Evolutionary conservation across 148 eudicot genomes (phyloP).

Genomic region (Dysphania ambrosioides): DNA sequence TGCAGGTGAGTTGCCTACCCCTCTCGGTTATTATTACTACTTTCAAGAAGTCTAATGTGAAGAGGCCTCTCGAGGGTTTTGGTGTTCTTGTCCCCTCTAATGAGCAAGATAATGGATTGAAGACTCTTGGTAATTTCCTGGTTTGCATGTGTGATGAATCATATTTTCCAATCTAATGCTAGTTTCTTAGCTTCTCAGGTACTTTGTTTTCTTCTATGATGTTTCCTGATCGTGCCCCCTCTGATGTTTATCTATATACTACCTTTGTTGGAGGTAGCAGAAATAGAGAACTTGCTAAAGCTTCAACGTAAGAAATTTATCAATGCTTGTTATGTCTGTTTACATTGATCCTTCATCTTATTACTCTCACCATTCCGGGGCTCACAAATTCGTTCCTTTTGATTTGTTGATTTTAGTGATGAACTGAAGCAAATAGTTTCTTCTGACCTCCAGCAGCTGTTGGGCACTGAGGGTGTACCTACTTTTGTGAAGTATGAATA

Average conservation of each 20-base stretch:
- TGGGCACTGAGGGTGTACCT: slow-evolving; percentile 68
- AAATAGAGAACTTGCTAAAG: slow-evolving; percentile 83
- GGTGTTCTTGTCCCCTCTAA: slow-evolving; percentile 93
- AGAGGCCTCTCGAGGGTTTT: slow-evolving; percentile 89
- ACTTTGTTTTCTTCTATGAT: slow-evolving; percentile 94
- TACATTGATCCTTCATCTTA: not conserved
- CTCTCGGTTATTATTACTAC: slow-evolving; percentile 81
- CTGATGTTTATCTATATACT: slow-evolving; percentile 74
- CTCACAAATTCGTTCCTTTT: slow-evolving; percentile 1
- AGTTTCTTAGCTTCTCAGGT: slow-evolving; percentile 43
- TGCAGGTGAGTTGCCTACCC: slow-evolving; percentile 80
- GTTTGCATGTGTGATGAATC: not conserved
- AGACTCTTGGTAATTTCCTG: slow-evolving; percentile 68
- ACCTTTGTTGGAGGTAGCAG: slow-evolving; percentile 98
- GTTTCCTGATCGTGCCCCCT: slow-evolving; percentile 96
- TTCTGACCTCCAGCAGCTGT: slow-evolving; percentile 58
- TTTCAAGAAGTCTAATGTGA: slow-evolving; percentile 71
- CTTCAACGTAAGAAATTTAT: slow-evolving; percentile 54
- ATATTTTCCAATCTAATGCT: slow-evolving; percentile 15
- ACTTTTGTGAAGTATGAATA: slow-evolving; percentile 53
- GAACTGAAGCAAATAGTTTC: slow-evolving; percentile 74
- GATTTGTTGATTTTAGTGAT: slow-evolving; percentile 44
- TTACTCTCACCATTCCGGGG: not conserved
- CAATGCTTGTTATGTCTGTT: not conserved
- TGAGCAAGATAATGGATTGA: slow-evolving; percentile 80